Evolutionary conservation across 1,139 yeast species (phyloP), one percentile per base, ranked within the genome.

Genomic region (Hanseniaspora sp.): DNA sequence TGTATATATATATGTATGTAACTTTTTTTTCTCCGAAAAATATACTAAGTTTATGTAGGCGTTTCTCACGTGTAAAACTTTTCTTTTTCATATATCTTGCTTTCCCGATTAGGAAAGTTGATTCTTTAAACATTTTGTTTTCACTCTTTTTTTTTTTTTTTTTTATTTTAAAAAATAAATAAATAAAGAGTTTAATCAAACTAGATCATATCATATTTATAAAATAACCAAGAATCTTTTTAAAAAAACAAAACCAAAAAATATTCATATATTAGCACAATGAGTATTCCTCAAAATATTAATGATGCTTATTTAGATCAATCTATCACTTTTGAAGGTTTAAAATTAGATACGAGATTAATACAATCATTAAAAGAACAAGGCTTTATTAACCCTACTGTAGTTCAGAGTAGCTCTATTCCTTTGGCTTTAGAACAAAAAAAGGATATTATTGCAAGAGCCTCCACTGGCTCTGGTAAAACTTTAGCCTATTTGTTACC

Each of bases 401-500:
- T 86, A 57, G 84, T 92, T 54, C 98, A 92, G 71, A 79, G 94
- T 7, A 83, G 82, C 67, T 87, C 95, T n/a, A 86, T 92, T 57
- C 96, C 95, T 35, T 71, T 92, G 55, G 96, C 97, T 1, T 70
- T 92, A 55, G 86, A 86, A 61, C 94, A 86, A 61, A 83, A 82
- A 63, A 79, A 88, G 69, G 95, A 87, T 65, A 82, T 87, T 59
- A 83, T 87, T 40, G 95, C 95, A 34, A 79, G 85, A 63, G 95
- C 96, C 17, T 79, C 85, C 41, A 87, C 96, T 1, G 96, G 96
- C 7, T 83, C 95, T 3, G 96, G 96, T 60, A 87, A 87, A 67
- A 87, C 96, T 0, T 84, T 84, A 28, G 95, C 95, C 1, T 87
- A 86, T 65, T 68, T 81, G 59, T 75, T 87, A 48, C 96, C 96